phyloP scores from a whole-genome alignment of 2,329 filamentous ascomycete genomes.

The Lecanicillium sp. region DNA sequence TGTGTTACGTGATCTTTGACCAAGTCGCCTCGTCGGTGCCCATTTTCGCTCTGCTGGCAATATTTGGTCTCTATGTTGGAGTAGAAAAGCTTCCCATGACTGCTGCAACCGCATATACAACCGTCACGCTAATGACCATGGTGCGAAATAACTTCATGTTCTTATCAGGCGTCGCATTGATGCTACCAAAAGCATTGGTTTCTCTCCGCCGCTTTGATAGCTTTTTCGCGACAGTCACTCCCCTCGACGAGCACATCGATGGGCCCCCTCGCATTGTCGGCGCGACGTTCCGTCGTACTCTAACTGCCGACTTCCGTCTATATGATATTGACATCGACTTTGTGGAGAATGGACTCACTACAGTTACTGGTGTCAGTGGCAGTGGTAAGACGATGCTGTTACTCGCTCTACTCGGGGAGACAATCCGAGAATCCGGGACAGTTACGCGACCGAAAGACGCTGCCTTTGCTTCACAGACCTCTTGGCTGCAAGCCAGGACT shows the following conservation, averaged over 20 bases:
- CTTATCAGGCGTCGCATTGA: slow-evolving; percentile 36
- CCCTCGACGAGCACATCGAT: slow-evolving; percentile 41
- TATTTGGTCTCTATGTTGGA: slow-evolving; percentile 47
- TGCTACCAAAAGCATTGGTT: slow-evolving; percentile 29
- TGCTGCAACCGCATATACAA: slow-evolving; percentile 52
- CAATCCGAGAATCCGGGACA: slow-evolving; percentile 40
- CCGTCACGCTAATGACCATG: slow-evolving; percentile 46
- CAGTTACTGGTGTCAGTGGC: slow-evolving; percentile 48
- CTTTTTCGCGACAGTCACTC: slow-evolving; percentile 46
- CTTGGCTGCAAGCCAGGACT: slow-evolving; percentile 53
- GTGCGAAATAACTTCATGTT: slow-evolving; percentile 47
- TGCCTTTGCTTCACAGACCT: slow-evolving; percentile 50
- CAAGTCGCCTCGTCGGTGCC: slow-evolving; percentile 48
- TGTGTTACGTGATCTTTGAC: slow-evolving; percentile 40
- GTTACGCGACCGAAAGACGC: slow-evolving; percentile 46
- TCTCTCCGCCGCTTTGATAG: slow-evolving; percentile 47
- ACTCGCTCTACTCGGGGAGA: slow-evolving; percentile 49
- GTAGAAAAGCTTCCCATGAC: slow-evolving; percentile 42
- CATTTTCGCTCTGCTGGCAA: slow-evolving; percentile 45
- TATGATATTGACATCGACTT: slow-evolving; percentile 46
- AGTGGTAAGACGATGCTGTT: slow-evolving; percentile 53
- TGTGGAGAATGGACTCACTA: slow-evolving; percentile 47
- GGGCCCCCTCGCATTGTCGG: slow-evolving; percentile 40
- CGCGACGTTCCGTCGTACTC: slow-evolving; percentile 44
- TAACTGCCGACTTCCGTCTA: slow-evolving; percentile 43